Evolutionary conservation across 1,284 basidiomycete genomes (phyloP), one percentile per base, ranked within the genome.

Genomic region (Neonothopanus nambi): DNA sequence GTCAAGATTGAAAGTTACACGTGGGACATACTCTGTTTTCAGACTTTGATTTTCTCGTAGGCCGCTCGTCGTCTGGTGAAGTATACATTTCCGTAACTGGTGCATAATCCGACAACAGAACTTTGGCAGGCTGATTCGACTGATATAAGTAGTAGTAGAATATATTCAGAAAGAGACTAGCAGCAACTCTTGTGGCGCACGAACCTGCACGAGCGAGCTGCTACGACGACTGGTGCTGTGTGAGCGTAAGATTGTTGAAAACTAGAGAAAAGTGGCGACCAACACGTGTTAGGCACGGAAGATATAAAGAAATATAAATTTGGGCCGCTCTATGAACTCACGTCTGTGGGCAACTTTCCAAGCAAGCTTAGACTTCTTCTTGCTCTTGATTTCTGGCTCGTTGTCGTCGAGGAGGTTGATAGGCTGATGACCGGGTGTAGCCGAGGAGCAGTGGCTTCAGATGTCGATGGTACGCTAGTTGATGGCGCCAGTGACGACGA

Each of bases 211-310:
- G 23, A 53, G 30, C 18, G 60, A 48, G 40, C 55, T 62, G 48
- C 60, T 59, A 46, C 62, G 62, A 62, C 30, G 30, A 58, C 67
- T 64, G 51, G 60, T 61, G 60, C 69, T 71, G 65, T 69, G 68
- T 59, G 72, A 70, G 64, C 66, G 71, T 59, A 73, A 66, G 58
- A 72, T 61, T 54, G 71, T 64, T 51, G 70, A 66, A 60, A 73
- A 67, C 70, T 70, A 60, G 54, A 49, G 56, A 57, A 53, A 60
- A n/a, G n/a, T 52, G 61, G 63, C 56, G 54, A 55, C 39, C 47
- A 43, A 72, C 75, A 78, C 76, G 74, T 76, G 74, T 74, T 71
- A 71, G 66, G 66, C 67, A 73, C 70, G 58, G 59, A 48, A 58
- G 42, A 52, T 52, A 41, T 46, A 37, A 30, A 26, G 30, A 28